phyloP scores from a whole-genome alignment of 1,284 basidiomycete species.

The Austroboletus niveus region DNA sequence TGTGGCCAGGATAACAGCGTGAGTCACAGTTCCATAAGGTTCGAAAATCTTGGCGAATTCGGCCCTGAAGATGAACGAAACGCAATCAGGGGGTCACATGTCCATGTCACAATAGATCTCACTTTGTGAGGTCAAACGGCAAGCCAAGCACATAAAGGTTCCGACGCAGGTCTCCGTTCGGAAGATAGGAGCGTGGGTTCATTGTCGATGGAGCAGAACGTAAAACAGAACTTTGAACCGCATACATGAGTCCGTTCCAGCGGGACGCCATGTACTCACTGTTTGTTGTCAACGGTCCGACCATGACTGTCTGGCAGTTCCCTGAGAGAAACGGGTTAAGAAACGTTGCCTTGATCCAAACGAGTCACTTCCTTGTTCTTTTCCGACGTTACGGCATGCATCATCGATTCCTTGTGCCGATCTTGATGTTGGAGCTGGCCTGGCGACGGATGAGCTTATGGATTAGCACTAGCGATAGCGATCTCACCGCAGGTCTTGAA shows the following conservation, averaged over 20 bases:
- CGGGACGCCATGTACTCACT: conserved; percentile 5
- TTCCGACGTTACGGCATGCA: background rate
- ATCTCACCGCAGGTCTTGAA: conserved; percentile 15
- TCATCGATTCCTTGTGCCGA: conserved; percentile 3
- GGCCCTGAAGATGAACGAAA: conserved; percentile 37
- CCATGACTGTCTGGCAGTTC: conserved; percentile 3
- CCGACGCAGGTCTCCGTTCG: conserved; percentile 54
- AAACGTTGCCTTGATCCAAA: background rate
- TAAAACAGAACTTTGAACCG: conserved; percentile 36
- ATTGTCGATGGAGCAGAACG: conserved; percentile 13
- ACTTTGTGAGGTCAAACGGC: conserved; percentile 77
- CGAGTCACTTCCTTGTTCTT: conserved; percentile 11
- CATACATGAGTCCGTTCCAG: conserved; percentile 20
- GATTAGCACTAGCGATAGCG: background rate
- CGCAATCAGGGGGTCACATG: background rate
- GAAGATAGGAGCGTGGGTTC: conserved; percentile 17
- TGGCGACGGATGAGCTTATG: conserved; percentile 10
- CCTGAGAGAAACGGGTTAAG: conserved; percentile 19
- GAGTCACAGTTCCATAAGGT: conserved; percentile 61
- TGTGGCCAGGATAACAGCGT: conserved; percentile 76
- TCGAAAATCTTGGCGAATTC: conserved; percentile 64
- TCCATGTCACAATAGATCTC: conserved; percentile 17
- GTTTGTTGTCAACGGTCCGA: conserved; percentile 3
- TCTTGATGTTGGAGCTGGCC: conserved; percentile 15
- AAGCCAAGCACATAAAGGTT: conserved; percentile 79